Conservation (phyloP, 2,329 filamentous ascomycete species). For the Zymoseptoria passerinii region DNA sequence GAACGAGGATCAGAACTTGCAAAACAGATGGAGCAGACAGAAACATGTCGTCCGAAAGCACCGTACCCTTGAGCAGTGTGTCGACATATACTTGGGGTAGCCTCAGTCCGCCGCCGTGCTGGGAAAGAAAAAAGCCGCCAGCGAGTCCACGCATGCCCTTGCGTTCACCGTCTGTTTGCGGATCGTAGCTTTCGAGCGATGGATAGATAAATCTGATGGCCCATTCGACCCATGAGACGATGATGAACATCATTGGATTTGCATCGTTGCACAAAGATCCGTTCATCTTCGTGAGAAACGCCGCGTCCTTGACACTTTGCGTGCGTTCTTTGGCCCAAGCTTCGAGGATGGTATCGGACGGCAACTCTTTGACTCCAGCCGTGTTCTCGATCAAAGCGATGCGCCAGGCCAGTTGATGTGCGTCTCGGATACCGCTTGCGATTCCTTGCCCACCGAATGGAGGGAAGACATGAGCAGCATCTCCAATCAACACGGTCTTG, state of each 20-base stretch:
- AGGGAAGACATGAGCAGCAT: conserved; percentile 45
- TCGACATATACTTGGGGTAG: conserved; percentile 1
- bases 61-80: background rate
- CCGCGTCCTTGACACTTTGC: background rate
- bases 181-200: background rate
- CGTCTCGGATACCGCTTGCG: conserved; percentile 35
- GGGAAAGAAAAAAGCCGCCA: background rate
- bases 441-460: conserved; percentile 41
- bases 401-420: conserved; percentile 32
- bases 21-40: background rate
- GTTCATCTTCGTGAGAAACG: conserved; percentile 2
- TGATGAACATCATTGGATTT: background rate
- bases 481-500: conserved; percentile 39
- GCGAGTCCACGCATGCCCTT: background rate
- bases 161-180: background rate
- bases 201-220: background rate
- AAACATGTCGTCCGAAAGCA: conserved; percentile 1
- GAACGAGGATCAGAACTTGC: background rate
- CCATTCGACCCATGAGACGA: background rate
- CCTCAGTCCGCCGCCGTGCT: conserved; percentile 1
- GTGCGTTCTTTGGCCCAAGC: conserved; percentile 2
- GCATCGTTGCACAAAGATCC: background rate
- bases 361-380: background rate
- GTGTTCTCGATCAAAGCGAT: conserved; percentile 1
- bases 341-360: background rate